These are phyloP conservation scores for Mycena latifolia DNA, from an alignment of 768 basidiomycete genomes.

Conservation along the genomic window DNA sequence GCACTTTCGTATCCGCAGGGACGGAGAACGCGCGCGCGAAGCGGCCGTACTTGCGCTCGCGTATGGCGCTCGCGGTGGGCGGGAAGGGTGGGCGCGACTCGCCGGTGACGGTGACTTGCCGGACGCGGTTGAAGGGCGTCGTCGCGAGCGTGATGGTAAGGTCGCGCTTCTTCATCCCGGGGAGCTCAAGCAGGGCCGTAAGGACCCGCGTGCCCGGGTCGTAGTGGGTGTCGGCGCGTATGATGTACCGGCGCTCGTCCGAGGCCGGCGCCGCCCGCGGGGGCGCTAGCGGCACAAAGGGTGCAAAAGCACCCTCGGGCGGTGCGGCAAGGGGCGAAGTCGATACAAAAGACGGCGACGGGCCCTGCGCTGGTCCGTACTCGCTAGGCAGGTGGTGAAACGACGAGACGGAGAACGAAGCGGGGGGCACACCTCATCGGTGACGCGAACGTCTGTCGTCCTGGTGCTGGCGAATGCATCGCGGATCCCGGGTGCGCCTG, in stretches of 20 bases:
- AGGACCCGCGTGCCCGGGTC: slow-evolving; percentile 62
- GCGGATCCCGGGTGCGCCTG: slow-evolving; percentile 21
- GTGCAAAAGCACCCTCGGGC: slow-evolving; percentile 16
- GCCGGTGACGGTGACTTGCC: slow-evolving; percentile 71
- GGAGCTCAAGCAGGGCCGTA: slow-evolving; percentile 75
- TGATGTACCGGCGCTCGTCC: slow-evolving; percentile 51
- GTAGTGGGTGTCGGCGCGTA: slow-evolving; percentile 74
- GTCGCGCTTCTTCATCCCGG: slow-evolving; percentile 71
- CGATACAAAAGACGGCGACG: slow-evolving; percentile 20
- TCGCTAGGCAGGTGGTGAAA: slow-evolving; percentile 26
- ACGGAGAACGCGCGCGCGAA: slow-evolving; percentile 66
- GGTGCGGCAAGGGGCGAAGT: slow-evolving; percentile 18
- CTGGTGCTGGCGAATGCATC: slow-evolving; percentile 5
- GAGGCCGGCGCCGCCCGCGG: slow-evolving; percentile 17
- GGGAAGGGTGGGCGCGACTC: slow-evolving; percentile 55
- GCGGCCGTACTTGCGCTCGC: slow-evolving; percentile 66
- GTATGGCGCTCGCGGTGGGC: slow-evolving; percentile 24
- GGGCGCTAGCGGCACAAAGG: background rate
- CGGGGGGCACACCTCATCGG: slow-evolving; percentile 32
- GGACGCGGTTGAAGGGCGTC: slow-evolving; percentile 71
- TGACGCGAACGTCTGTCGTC: slow-evolving; percentile 40
- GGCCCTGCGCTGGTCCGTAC: slow-evolving; percentile 6
- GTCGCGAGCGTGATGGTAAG: slow-evolving; percentile 71
- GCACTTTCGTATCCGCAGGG: slow-evolving; percentile 68
- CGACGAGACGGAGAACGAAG: slow-evolving; percentile 37